A percentile compares a stretch with the other conserved stretches of the same genome.
phyloP scores from a whole-genome alignment of 768 basidiomycete genomes.

The Tulasnella sp. region DNA sequence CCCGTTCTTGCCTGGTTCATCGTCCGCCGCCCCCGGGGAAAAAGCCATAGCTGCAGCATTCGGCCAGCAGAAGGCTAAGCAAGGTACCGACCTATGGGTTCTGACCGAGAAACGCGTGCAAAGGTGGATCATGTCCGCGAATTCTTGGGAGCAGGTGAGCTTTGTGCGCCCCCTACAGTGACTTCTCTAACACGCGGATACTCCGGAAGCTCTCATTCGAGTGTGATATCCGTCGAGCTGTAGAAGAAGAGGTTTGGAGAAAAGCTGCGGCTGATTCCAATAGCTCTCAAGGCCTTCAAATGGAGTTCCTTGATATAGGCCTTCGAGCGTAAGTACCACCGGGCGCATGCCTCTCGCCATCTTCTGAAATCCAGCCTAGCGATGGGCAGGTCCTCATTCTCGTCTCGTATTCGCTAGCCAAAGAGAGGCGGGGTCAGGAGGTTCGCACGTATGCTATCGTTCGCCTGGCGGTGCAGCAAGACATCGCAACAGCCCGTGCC shows the following conservation, averaged over 20 bases:
- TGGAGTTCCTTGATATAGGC: neutral
- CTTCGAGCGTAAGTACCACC: too few species aligned
- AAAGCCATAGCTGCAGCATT: slow-evolving; percentile 3
- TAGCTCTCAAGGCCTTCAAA: too few species aligned
- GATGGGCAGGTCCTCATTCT: slow-evolving; percentile 6
- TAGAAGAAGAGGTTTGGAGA: too few species aligned
- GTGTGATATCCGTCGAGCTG: too few species aligned
- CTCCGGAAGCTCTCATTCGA: too few species aligned
- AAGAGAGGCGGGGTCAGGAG: too few species aligned
- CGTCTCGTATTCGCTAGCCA: neutral
- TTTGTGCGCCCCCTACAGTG: neutral
- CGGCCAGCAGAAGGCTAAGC: neutral
- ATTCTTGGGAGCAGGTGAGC: slow-evolving; percentile 17
- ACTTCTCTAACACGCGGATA: neutral
- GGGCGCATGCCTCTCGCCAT: neutral
- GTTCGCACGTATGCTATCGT: neutral
- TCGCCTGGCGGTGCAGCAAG: neutral
- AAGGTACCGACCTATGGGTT: slow-evolving; percentile 9
- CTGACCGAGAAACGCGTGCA: slow-evolving; percentile 13
- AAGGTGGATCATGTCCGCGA: slow-evolving; percentile 12
- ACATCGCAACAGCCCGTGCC: neutral
- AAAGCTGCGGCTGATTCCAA: too few species aligned
- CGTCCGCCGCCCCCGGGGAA: neutral
- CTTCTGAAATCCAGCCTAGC: neutral
- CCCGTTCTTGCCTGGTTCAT: neutral